These are phyloP conservation scores for Chlamydomonas applanata DNA, from an alignment of 139 green algal genomes.

Conservation along the genomic window DNA sequence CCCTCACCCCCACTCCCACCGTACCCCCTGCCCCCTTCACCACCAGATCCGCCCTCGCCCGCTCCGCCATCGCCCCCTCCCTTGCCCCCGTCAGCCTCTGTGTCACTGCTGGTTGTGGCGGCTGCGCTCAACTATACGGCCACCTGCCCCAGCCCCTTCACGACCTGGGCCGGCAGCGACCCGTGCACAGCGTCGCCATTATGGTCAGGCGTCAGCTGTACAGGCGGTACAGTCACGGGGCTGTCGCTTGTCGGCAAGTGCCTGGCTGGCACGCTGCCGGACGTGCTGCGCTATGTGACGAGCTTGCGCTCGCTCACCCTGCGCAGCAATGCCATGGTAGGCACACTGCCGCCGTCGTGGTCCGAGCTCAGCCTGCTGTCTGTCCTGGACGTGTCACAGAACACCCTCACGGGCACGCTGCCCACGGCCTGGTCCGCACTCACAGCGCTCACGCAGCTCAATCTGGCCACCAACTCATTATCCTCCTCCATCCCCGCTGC, in stretches of 20 bases:
- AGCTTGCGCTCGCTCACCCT: no score
- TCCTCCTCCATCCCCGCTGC: constrained; percentile 10
- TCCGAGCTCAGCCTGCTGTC: background rate
- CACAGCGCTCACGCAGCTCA: background rate
- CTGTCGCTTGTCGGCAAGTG: background rate
- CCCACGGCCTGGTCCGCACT: constrained; percentile 2
- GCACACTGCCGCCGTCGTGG: constrained; percentile 2
- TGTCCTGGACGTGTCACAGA: constrained; percentile 5
- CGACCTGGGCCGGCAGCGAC: background rate
- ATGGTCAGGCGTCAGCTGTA: constrained; percentile 14
- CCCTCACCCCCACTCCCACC: background rate
- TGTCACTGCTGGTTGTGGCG: no score
- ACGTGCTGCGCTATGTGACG: no score
- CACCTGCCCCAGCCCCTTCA: no score
- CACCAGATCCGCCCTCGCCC: background rate
- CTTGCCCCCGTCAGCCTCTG: background rate
- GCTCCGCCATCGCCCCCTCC: background rate
- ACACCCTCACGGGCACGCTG: constrained; percentile 17
- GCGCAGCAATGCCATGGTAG: background rate
- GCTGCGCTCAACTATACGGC: no score
- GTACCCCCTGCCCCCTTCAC: background rate
- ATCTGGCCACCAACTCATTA: constrained; percentile 14
- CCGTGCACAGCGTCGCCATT: constrained; percentile 1
- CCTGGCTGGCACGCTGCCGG: background rate
- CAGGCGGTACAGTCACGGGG: background rate